Base-by-base conservation (phyloP, 306 rosid species). In the Fragaria ananassa region DNA sequence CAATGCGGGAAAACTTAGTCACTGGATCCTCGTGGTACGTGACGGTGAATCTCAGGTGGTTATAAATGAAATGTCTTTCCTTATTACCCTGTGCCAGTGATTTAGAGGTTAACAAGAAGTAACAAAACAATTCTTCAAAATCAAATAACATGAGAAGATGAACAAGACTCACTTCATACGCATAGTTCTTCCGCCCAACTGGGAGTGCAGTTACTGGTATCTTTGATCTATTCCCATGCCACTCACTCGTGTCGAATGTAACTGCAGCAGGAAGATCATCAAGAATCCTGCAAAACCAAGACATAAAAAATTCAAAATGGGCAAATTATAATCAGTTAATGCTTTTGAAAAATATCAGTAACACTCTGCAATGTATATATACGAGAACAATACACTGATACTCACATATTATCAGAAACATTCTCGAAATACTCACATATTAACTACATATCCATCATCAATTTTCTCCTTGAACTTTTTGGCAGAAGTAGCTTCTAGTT, bases 261-360 rank as follows among this genome's bases (percentile, higher is more conserved):
- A 94, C 95, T 70, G 96, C 97, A 76, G 90, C 96, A 34, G 98
- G 98, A 80, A 94, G 97, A 81, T 94, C 92, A 82, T 94, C 98
- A 80, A 94, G 84, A 78, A 94, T 93, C 98, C 98, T 94, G 89
- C 79, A 81, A 65, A 11, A 18, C 29, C 67, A 68, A n/a, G 51
- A 29, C 1, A 18, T 67, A 18, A 10, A 60, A 27, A 31, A 37
- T 23, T 23, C 25, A 23, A 37, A 37, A 37, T 4, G 5, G 35
- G 15, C 63, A 57, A 54, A 54, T 10, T 3, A 8, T 56, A 9
- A 9, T 9, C 29, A 1, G 4, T n/a, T 54, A 19, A 19, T 56
- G 3, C 29, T 56, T 50, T 8, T 37, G 41, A 37, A 31, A 31
- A 31, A 31, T 31, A 31, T 31, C 34, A 31, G 34, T 3, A 31